These are phyloP conservation scores for Exophiala phaeomuriformis DNA, from an alignment of 2,329 filamentous ascomycete genomes.

Conservation along the genomic window DNA sequence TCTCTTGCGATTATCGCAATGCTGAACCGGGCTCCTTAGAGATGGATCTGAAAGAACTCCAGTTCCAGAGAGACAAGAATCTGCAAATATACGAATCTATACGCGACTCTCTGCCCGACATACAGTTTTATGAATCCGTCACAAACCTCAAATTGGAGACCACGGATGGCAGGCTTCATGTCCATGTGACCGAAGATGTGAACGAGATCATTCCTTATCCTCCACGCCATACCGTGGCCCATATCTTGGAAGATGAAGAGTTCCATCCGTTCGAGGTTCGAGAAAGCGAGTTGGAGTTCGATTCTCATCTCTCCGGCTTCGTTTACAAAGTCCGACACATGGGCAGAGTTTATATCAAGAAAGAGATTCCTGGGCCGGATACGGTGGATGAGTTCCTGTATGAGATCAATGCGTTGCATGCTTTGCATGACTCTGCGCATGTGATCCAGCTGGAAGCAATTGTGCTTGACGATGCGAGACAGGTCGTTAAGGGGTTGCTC, in stretches of 20 bases:
- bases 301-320: conserved; percentile 91
- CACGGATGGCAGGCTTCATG: conserved; percentile 75
- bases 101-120: conserved; percentile 81
- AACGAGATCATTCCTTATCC: conserved; percentile 93
- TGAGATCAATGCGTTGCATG: conserved; percentile 89
- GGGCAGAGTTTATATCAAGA: conserved; percentile 74
- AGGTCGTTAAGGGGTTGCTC: conserved; percentile 76
- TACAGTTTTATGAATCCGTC: conserved; percentile 92
- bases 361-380: conserved; percentile 93
- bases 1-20: conserved; percentile 86
- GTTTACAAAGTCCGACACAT: conserved; percentile 82
- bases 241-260: conserved; percentile 47
- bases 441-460: conserved; percentile 85
- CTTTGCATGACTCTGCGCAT: conserved; percentile 61
- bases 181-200: conserved; percentile 95
- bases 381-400: conserved; percentile 95
- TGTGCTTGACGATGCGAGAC: conserved; percentile 68
- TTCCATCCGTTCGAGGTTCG: conserved; percentile 49
- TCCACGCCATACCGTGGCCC: conserved; percentile 61
- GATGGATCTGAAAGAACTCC: conserved; percentile 66
- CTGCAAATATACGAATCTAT: conserved; percentile 91
- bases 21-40: conserved; percentile 77
- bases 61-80: conserved; percentile 86
- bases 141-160: conserved; percentile 94
- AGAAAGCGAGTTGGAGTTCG: conserved; percentile 73